Conservation (phyloP, 768 basidiomycete species). For the Fibroporia radiculosa region DNA sequence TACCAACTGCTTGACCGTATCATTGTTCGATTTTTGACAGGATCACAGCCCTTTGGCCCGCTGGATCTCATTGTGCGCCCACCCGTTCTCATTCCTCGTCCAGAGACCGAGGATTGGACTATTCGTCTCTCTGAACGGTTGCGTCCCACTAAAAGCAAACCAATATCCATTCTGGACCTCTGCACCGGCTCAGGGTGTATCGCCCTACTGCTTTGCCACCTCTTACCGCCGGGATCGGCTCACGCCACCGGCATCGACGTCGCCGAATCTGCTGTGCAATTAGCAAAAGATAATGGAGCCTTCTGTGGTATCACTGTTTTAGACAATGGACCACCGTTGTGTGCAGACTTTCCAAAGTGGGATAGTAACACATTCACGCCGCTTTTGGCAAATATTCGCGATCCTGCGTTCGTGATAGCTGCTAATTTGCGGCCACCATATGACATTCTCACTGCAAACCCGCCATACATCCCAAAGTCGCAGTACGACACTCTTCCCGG, state of each 20-base stretch:
- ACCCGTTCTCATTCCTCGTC: slow-evolving; percentile 88
- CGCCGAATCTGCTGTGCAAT: slow-evolving; percentile 46
- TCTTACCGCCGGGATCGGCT: slow-evolving; percentile 48
- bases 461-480: slow-evolving; percentile 71
- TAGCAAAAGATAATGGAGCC: slow-evolving; percentile 39
- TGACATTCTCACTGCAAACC: slow-evolving; percentile 79
- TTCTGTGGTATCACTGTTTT: slow-evolving; percentile 16
- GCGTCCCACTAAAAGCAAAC: slow-evolving; percentile 23
- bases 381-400: slow-evolving; percentile 37
- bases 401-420: slow-evolving; percentile 19
- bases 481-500: slow-evolving; percentile 56
- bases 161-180: slow-evolving; percentile 64
- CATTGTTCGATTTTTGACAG: slow-evolving; percentile 32
- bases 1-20: too few species aligned
- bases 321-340: background rate
- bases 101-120: slow-evolving; percentile 89
- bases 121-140: slow-evolving; percentile 47
- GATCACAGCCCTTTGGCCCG: slow-evolving; percentile 84
- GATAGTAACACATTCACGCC: slow-evolving; percentile 26
- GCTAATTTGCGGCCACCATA: slow-evolving; percentile 33
- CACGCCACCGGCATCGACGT: slow-evolving; percentile 63
- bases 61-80: slow-evolving; percentile 64
- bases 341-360: background rate
- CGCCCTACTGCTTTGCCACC: slow-evolving; percentile 70
- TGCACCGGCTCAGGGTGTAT: slow-evolving; percentile 94